These are phyloP conservation scores for Limtongia smithiae DNA, from an alignment of 805 yeast species.

Conservation along the genomic window DNA sequence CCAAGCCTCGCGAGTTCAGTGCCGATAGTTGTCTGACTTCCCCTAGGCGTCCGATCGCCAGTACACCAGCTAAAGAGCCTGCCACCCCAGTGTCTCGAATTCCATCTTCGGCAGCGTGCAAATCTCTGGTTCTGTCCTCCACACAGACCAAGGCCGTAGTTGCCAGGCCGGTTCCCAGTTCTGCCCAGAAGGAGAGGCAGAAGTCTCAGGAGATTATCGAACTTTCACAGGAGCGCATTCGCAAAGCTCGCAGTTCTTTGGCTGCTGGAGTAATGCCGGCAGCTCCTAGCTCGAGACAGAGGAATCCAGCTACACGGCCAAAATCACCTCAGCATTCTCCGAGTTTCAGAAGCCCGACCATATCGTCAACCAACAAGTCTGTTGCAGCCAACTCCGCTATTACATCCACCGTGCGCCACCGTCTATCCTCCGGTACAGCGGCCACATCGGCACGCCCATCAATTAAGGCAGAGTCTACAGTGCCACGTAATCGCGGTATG, in stretches of 20 bases:
- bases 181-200: conserved; percentile 5
- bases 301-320: background rate
- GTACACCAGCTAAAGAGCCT: background rate
- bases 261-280: conserved; percentile 4
- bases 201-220: conserved; percentile 8
- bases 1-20: no score
- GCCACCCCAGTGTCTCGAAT: background rate
- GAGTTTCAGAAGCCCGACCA: no score
- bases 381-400: no score
- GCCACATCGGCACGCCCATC: no score
- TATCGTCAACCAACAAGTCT: no score
- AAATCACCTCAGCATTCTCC: background rate
- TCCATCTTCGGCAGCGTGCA: background rate
- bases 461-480: no score
- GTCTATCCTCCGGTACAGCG: no score
- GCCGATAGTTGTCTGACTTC: no score
- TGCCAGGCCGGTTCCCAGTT: background rate
- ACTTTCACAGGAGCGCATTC: conserved; percentile 14
- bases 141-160: background rate
- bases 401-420: no score
- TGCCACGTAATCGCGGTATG: no score
- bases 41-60: no score
- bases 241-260: conserved; percentile 14
- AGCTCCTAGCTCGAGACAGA: background rate
- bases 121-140: background rate